These are phyloP conservation scores for Schizosaccharomyces osmophilus DNA, from an alignment of 805 yeast species.

Conservation along the genomic window DNA sequence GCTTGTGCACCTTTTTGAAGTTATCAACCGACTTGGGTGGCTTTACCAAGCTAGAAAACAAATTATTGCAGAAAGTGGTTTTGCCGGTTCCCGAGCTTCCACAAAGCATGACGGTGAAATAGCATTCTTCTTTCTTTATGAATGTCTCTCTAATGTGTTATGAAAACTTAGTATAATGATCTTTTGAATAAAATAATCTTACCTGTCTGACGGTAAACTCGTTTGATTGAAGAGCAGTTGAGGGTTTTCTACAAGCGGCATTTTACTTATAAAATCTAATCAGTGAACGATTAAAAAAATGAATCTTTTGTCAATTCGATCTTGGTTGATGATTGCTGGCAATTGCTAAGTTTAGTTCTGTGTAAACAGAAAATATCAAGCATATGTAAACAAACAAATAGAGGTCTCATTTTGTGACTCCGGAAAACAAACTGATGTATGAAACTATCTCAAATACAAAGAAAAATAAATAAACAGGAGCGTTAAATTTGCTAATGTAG, in stretches of 20 bases:
- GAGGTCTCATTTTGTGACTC: too few species aligned
- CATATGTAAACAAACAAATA: background rate
- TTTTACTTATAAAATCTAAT: background rate
- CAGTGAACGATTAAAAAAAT: background rate
- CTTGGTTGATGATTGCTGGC: background rate
- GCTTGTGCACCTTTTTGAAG: constrained; percentile 16
- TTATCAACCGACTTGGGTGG: constrained; percentile 15
- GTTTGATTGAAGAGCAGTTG: background rate
- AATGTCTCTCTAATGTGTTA: background rate
- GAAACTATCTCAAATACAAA: too few species aligned
- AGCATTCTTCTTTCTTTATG: background rate
- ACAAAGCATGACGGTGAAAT: background rate
- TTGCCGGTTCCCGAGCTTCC: constrained; percentile 47
- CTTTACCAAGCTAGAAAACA: constrained; percentile 32
- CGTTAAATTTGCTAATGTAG: too few species aligned
- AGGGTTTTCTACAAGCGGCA: background rate
- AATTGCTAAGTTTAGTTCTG: too few species aligned
- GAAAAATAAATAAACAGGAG: background rate
- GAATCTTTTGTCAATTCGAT: background rate
- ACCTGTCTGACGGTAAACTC: background rate
- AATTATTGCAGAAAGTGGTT: constrained; percentile 55
- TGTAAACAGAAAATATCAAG: background rate
- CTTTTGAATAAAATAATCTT: background rate
- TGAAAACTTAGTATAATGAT: background rate
- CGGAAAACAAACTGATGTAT: too few species aligned